Percentiles rank a stretch among this genome's conserved stretches.
Evolutionary conservation across 1,284 basidiomycete genomes (phyloP).

Genomic region (Pyrrhoderma noxium): DNA sequence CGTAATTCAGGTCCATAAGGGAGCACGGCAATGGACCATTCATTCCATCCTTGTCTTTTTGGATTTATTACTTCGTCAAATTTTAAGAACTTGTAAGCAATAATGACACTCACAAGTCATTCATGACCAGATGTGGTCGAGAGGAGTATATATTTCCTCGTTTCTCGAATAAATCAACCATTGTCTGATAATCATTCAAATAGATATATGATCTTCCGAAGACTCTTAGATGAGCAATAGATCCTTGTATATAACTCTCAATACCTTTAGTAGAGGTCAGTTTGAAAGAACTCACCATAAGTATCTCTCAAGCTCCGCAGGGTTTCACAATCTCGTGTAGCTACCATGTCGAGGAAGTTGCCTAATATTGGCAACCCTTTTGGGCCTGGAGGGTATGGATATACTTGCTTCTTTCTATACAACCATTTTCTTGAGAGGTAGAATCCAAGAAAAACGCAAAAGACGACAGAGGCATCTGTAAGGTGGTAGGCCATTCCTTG

Average conservation of each 20-base stretch:
- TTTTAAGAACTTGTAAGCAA: no score
- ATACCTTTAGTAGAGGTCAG: no score
- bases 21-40: conserved; percentile 14
- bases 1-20: conserved; percentile 24
- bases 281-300: no score
- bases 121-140: conserved; percentile 26
- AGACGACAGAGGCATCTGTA: no score
- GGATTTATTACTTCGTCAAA: not conserved
- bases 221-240: not conserved
- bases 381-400: conserved; percentile 17
- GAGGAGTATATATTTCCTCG: conserved; percentile 43
- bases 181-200: conserved; percentile 13
- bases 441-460: no score
- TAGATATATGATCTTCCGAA: conserved; percentile 15
- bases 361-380: conserved; percentile 15
- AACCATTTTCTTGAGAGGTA: no score
- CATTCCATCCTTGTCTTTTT: conserved; percentile 6
- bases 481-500: no score
- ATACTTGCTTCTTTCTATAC: not conserved
- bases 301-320: conserved; percentile 12
- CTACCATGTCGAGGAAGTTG: conserved; percentile 13
- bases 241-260: no score
- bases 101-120: no score
- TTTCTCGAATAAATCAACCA: conserved; percentile 40
- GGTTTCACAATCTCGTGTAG: conserved; percentile 6